Percentiles rank a stretch among this genome's conserved stretches.
Evolutionary conservation across 768 basidiomycete species (phyloP).

Genomic region (Mycena alexandri): DNA sequence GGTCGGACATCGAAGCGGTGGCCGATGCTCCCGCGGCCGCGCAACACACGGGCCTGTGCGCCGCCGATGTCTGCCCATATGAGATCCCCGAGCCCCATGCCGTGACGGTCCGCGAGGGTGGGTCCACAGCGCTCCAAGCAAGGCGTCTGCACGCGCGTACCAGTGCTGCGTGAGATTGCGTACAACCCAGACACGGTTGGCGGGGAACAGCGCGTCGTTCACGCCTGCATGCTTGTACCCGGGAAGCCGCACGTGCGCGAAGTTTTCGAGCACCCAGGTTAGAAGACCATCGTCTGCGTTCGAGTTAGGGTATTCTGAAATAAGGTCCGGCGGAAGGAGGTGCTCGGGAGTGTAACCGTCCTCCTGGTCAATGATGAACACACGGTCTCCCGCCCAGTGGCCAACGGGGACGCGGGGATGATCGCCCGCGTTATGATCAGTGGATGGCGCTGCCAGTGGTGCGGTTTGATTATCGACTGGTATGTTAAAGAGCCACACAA

Average conservation of each 20-base stretch:
- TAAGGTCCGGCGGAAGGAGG: constrained; percentile 5
- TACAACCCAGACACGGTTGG: constrained; percentile 16
- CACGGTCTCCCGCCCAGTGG: constrained; percentile 32
- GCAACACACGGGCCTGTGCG: neutral
- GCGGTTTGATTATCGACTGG: constrained; percentile 2
- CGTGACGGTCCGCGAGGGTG: neutral
- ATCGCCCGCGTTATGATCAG: too few relatives aligned
- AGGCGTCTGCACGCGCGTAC: constrained; percentile 21
- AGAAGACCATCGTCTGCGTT: neutral
- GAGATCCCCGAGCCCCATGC: constrained; percentile 12
- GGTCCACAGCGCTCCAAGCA: constrained; percentile 11
- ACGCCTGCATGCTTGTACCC: constrained; percentile 9
- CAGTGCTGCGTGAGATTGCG: constrained; percentile 28
- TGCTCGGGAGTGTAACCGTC: neutral
- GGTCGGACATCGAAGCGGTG: constrained; percentile 20
- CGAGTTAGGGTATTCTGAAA: constrained; percentile 3
- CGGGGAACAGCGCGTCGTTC: constrained; percentile 14
- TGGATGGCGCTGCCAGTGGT: neutral
- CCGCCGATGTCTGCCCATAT: constrained; percentile 25
- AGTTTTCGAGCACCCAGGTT: neutral
- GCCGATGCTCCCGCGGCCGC: neutral
- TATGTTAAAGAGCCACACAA: constrained; percentile 19
- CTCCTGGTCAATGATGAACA: constrained; percentile 26
- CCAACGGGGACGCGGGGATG: constrained; percentile 11
- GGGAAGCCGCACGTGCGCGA: constrained; percentile 11